Evolutionary conservation across 495 filamentous ascomycete genomes (phyloP), one percentile per base, ranked within the genome.

Genomic region (Symbiotaphrina buchneri): DNA sequence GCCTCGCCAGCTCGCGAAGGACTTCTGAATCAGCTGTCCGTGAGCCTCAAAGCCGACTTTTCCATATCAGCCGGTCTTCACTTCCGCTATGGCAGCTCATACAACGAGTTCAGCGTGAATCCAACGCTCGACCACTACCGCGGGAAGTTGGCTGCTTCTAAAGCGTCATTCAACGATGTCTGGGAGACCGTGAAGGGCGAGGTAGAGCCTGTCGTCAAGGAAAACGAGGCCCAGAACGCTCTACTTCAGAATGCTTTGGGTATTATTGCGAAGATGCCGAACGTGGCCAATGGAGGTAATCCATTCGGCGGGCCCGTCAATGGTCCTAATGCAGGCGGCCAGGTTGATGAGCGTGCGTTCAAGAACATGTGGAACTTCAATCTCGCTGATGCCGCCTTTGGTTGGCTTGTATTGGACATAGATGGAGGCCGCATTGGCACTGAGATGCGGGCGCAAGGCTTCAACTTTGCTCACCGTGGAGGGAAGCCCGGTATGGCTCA

Each of bases 281-380:
- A 69, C 6, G 75, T 76, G 23, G 87, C 90, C 23, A 90, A 83
- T 32, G 90, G 90, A 36, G 85, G 85, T 1, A 94, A 92, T 48
- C 90, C 90, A 0, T 95, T 95, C 45, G 87, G 90, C 34, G 87
- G 87, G 6, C 74, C 77, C 8, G 62, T 70, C 36, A 65, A 70
- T n/a, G 72, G 74, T 11, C 64, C 65, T 17, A 63, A 63, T 29
- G 65, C 62, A 39, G 68, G 67, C 15, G 85, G 87, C 13, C 81
- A 90, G 42, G 81, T 99, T 13, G 87, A 99, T 43, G 87, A 99
- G 55, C 92, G 84, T 39, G 87, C 87, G 0, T 99, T 99, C 61
- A 99, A 99, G 61, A 99, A 99, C 44, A 95, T 95, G 90, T 99
- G 87, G 87, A 99, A 99, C 54, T 99, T 99, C 57, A 99, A 99